Evolutionary conservation across 768 basidiomycete species (phyloP).

Genomic region (Naematelia encephala): DNA sequence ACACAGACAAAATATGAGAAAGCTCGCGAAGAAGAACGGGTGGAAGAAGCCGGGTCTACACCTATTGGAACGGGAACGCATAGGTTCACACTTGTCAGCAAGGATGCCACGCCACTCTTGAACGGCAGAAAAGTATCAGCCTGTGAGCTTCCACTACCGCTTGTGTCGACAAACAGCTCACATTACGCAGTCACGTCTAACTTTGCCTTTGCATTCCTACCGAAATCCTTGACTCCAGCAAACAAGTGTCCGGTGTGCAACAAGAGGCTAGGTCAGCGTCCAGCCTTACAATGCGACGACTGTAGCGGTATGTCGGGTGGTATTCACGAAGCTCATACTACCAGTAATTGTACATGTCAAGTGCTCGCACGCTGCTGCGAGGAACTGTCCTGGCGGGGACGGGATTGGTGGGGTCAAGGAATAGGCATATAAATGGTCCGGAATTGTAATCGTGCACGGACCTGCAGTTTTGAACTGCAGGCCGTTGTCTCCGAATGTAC

Average conservation of each 20-base stretch:
- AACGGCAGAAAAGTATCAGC: slow-evolving; percentile 40
- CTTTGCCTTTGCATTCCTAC: slow-evolving; percentile 41
- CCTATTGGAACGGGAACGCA: slow-evolving; percentile 26
- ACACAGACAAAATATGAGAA: slow-evolving; percentile 9
- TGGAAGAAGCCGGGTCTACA: slow-evolving; percentile 2
- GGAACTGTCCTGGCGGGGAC: slow-evolving; percentile 27
- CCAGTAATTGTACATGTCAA: slow-evolving; percentile 47
- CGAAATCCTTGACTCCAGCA: slow-evolving; percentile 17
- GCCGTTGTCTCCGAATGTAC: no score
- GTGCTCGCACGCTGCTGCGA: slow-evolving; percentile 41
- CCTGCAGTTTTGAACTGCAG: no score
- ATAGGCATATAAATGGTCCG: no score
- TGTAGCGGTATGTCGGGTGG: slow-evolving; percentile 45
- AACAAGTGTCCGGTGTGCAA: slow-evolving; percentile 39
- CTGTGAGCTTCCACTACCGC: no score
- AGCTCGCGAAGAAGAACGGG: slow-evolving; percentile 10
- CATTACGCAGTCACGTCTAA: slow-evolving; percentile 37
- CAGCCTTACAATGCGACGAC: slow-evolving; percentile 48
- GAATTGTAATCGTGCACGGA: no score
- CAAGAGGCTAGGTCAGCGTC: slow-evolving; percentile 37
- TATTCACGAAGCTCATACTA: slow-evolving; percentile 5
- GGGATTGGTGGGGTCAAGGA: background rate
- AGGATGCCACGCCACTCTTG: slow-evolving; percentile 23
- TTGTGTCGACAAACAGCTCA: no score
- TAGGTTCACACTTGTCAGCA: slow-evolving; percentile 42